Conservation (phyloP, 805 yeast species). For the Aciculoconidium aculeatum region DNA sequence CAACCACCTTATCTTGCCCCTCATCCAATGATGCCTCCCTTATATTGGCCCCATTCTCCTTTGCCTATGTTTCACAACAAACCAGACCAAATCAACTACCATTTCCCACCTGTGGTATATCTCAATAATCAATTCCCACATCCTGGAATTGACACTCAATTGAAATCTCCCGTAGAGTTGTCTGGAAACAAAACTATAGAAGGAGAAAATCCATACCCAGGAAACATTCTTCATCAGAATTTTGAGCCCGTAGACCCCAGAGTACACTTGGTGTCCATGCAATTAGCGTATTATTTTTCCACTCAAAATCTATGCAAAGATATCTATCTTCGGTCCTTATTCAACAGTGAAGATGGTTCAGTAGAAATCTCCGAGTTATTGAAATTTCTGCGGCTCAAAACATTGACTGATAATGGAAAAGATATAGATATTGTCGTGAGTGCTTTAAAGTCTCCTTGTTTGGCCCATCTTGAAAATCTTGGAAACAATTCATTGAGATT, state of each 20-base stretch:
- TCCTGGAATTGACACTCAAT: too few species aligned
- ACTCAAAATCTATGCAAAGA: constrained; percentile 19
- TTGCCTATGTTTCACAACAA: too few species aligned
- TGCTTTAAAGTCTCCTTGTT: constrained; percentile 8
- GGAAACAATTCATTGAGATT: constrained; percentile 9
- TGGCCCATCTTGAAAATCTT: constrained; percentile 11
- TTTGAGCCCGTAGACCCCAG: too few species aligned
- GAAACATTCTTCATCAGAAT: too few species aligned
- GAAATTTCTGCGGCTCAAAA: constrained; percentile 12
- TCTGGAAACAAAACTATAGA: too few species aligned
- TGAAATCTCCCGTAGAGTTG: constrained; percentile 3
- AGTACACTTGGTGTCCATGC: too few species aligned
- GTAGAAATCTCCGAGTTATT: constrained; percentile 12
- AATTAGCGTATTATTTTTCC: constrained; percentile 18
- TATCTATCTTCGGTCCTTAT: constrained; percentile 13
- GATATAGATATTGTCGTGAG: constrained; percentile 8
- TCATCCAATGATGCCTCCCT: too few species aligned
- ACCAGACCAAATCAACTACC: too few species aligned
- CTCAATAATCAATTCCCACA: neutral
- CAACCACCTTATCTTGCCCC: too few species aligned
- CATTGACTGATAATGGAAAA: constrained; percentile 11
- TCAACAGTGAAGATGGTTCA: constrained; percentile 12
- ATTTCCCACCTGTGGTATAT: too few species aligned
- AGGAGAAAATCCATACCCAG: too few species aligned
- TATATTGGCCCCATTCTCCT: too few species aligned